phyloP scores from a whole-genome alignment of 345 rosid genomes.

The Reutealis trisperma region DNA sequence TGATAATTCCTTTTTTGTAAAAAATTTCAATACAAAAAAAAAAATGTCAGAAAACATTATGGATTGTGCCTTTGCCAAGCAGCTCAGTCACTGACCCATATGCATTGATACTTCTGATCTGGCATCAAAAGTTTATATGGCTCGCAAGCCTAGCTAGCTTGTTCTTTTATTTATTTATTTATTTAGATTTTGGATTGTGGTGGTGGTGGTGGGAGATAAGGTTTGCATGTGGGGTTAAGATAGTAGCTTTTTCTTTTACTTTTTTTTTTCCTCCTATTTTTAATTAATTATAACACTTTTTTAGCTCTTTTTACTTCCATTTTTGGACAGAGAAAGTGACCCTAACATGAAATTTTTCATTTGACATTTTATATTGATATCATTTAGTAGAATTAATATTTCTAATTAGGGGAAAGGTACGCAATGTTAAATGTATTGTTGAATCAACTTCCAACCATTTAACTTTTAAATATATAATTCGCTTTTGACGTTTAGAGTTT shows the following conservation, averaged over 20 bases:
- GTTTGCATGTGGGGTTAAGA: not conserved
- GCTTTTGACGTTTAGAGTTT: not conserved
- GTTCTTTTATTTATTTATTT: not conserved
- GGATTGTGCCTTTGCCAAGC: slow-evolving; percentile 2
- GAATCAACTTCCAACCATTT: too few species aligned
- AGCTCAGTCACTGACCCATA: slow-evolving; percentile 23
- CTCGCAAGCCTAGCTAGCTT: not conserved
- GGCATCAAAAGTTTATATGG: slow-evolving; percentile 17
- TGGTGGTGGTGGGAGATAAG: too few species aligned
- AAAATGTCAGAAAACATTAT: slow-evolving; percentile 13
- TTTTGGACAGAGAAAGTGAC: too few species aligned
- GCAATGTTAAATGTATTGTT: too few species aligned
- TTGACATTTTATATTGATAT: too few species aligned
- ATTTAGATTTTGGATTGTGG: not conserved
- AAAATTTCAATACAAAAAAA: too few species aligned
- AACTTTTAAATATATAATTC: slow-evolving; percentile 2
- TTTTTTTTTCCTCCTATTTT: not conserved
- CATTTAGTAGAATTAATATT: too few species aligned
- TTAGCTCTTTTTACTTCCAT: not conserved
- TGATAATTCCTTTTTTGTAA: too few species aligned
- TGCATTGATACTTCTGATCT: slow-evolving; percentile 15
- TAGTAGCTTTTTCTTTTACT: not conserved
- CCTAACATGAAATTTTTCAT: too few species aligned
- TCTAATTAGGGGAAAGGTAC: too few species aligned
- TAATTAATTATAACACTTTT: not conserved